These are phyloP conservation scores for Penicillium parvum DNA, from an alignment of 495 filamentous ascomycete species.

Conservation along the genomic window DNA sequence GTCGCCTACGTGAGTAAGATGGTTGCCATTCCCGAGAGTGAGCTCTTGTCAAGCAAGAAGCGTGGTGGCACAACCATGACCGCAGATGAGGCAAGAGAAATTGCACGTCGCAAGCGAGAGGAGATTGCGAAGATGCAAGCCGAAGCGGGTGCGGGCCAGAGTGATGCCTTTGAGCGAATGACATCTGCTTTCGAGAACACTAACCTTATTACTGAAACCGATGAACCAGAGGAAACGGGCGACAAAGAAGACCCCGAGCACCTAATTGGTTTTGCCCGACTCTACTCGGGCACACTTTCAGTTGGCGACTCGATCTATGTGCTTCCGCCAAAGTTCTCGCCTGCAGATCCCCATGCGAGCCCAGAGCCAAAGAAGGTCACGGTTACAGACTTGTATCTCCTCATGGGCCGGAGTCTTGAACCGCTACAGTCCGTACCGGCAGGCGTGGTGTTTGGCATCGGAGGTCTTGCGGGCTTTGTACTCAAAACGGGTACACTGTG, in stretches of 20 bases:
- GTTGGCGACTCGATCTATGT: slow-evolving; percentile 92
- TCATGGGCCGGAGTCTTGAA: slow-evolving; percentile 92
- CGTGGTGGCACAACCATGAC: slow-evolving; percentile 60
- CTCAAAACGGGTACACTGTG: slow-evolving; percentile 94
- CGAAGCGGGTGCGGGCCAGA: slow-evolving; percentile 43
- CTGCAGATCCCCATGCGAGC: slow-evolving; percentile 66
- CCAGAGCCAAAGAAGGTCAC: slow-evolving; percentile 80
- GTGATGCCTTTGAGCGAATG: slow-evolving; percentile 40
- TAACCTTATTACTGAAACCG: slow-evolving; percentile 43
- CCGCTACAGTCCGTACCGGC: slow-evolving; percentile 79
- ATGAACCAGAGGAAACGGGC: slow-evolving; percentile 39
- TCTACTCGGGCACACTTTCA: slow-evolving; percentile 85
- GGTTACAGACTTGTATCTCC: slow-evolving; percentile 84
- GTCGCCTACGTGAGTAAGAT: slow-evolving; percentile 98
- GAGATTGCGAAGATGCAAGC: slow-evolving; percentile 75
- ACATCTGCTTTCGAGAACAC: slow-evolving; percentile 52
- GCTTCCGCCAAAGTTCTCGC: slow-evolving; percentile 84
- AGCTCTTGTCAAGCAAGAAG: slow-evolving; percentile 75
- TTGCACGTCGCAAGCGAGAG: slow-evolving; percentile 82
- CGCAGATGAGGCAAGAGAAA: slow-evolving; percentile 82
- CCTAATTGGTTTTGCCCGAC: slow-evolving; percentile 88
- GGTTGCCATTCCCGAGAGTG: slow-evolving; percentile 89
- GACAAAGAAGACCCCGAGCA: slow-evolving; percentile 68
- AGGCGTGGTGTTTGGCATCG: slow-evolving; percentile 94
- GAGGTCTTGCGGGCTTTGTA: slow-evolving; percentile 83